phyloP scores from a whole-genome alignment of 257 asterid genomes.

The Thymus mandschuricus region DNA sequence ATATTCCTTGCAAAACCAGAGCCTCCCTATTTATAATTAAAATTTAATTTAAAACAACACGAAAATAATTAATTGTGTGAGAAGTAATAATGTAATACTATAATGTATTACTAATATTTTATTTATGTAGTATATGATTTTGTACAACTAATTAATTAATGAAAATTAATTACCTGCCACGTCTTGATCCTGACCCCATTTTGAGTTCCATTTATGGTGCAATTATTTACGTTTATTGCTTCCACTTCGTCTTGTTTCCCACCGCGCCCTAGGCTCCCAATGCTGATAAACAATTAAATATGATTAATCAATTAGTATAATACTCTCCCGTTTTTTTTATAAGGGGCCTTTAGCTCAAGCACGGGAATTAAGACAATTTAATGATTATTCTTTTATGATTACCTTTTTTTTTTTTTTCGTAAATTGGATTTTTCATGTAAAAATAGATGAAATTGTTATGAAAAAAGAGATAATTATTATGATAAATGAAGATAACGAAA shows the following conservation, averaged over 20 bases:
- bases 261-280: constrained; percentile 50
- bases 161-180: constrained; percentile 48
- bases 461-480: too few relatives aligned
- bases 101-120: neutral
- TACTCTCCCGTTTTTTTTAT: too few relatives aligned
- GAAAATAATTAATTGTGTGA: neutral
- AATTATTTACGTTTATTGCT: constrained; percentile 36
- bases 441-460: too few relatives aligned
- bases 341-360: too few relatives aligned
- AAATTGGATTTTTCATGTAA: too few relatives aligned
- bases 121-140: neutral
- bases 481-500: too few relatives aligned
- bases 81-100: too few relatives aligned
- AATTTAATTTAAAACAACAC: neutral
- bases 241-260: constrained; percentile 44
- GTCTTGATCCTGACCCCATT: constrained; percentile 62
- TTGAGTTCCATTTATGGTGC: constrained; percentile 42
- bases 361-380: too few relatives aligned
- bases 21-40: constrained; percentile 42
- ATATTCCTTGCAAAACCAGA: constrained; percentile 49
- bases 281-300: constrained; percentile 30
- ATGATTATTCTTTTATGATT: too few relatives aligned
- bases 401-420: too few relatives aligned
- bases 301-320: too few relatives aligned
- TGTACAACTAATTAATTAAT: neutral